A percentile compares a stretch with the other conserved stretches of the same genome.
phyloP scores from a whole-genome alignment of 164 flowering plant species.

The Cinnamomum micranthum region DNA sequence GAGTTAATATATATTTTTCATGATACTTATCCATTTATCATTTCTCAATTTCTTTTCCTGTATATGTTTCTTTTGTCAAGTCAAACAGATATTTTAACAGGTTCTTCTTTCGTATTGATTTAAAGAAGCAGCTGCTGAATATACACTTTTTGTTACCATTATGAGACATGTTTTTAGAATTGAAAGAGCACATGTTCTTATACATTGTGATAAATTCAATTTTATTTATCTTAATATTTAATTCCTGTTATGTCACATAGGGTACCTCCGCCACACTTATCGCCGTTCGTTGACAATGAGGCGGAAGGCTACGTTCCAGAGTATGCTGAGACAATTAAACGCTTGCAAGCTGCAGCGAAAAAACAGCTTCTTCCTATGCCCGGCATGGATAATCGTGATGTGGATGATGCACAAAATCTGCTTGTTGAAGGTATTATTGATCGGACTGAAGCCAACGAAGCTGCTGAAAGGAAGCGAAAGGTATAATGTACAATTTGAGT shows the following conservation, averaged over 20 bases:
- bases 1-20: too few species aligned
- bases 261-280: conserved; percentile 89
- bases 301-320: conserved; percentile 90
- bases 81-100: too few species aligned
- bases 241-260: conserved; percentile 25
- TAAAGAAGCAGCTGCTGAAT: not conserved
- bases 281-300: conserved; percentile 94
- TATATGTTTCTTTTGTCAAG: too few species aligned
- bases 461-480: conserved; percentile 64
- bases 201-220: not conserved
- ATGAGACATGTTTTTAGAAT: not conserved
- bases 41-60: too few species aligned
- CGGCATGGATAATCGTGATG: conserved; percentile 55
- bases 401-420: conserved; percentile 67
- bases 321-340: conserved; percentile 77
- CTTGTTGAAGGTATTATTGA: conserved; percentile 62
- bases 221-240: not conserved
- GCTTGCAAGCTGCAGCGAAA: conserved; percentile 69
- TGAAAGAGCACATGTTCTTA: not conserved
- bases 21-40: too few species aligned
- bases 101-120: too few species aligned
- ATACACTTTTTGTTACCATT: not conserved
- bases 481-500: conserved; percentile 24
- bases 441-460: conserved; percentile 75
- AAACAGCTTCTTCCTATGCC: conserved; percentile 74